Base-by-base conservation (phyloP, 192 early-diverging fungal species). In the Chytriomyces confervae region DNA sequence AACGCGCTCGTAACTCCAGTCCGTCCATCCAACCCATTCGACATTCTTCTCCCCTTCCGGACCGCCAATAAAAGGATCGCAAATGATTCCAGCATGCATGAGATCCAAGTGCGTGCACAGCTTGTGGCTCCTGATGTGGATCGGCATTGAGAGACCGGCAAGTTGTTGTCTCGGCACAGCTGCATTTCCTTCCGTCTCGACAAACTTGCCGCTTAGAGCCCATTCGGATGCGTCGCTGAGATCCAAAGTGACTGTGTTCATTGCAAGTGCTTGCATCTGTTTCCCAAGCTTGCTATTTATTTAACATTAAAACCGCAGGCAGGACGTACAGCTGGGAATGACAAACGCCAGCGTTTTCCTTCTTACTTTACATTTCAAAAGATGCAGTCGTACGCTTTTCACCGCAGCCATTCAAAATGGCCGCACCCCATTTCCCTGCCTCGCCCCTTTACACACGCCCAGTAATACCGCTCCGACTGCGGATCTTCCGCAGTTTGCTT, bases 381-480 rank as follows among this genome's bases (percentile, higher is more conserved):
- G 20, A 65, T 16, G 16, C 61, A 16, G n/a, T 10, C 24, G 61
- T 1, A 5, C 72, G 47, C 48, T n/a, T 29, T 64, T 36, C 62
- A 46, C 23, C 63, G 69, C 77, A 84, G 43, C 82, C 82, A 84
- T 72, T 74, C 71, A 75, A 84, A 84, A 44, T 66, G 60, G 13
- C 82, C 82, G 71, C 82, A 84, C 8, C 77, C 77, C 16, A 46
- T 72, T 72, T 24, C 7, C n/a, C 67, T 78, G 50, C 69, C 69
- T 46, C 69, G 64, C 27, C 53, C 79, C 44, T 43, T 61, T 53
- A 62, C 65, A 36, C 77, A 80, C 7, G 62, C 5, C 7, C 18
- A 80, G 51, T 77, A 80, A 77, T 80, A 80, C 60, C 27, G 51
- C 48, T 72, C 77, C 29, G 67, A 62, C 10, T 61, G 68, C 48